phyloP scores from a whole-genome alignment of 2,329 filamentous ascomycete genomes.

The Colletotrichum phormii region DNA sequence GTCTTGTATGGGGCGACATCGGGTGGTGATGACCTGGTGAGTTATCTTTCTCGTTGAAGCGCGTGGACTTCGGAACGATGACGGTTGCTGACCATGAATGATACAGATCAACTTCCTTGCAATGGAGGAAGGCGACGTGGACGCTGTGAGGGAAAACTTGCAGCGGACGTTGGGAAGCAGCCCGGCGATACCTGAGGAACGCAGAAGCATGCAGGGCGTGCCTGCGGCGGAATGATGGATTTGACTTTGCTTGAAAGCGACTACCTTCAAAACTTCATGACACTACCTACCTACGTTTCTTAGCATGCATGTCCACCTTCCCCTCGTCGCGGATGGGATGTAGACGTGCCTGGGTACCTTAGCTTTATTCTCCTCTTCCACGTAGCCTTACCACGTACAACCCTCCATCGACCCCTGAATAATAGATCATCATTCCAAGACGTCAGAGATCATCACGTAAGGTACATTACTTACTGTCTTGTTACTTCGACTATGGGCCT shows the following conservation, averaged over 20 bases:
- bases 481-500: slow-evolving; percentile 24
- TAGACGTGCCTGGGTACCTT: neutral
- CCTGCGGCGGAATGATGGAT: slow-evolving; percentile 23
- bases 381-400: neutral
- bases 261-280: slow-evolving; percentile 31
- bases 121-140: slow-evolving; percentile 70
- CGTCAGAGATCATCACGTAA: neutral
- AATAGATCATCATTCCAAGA: neutral
- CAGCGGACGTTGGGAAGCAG: slow-evolving; percentile 59
- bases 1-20: slow-evolving; percentile 77
- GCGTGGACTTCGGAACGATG: neutral
- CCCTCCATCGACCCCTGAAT: neutral
- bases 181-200: slow-evolving; percentile 37
- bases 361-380: neutral
- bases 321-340: neutral
- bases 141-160: slow-evolving; percentile 69
- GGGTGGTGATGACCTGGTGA: slow-evolving; percentile 49
- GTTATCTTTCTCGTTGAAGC: neutral
- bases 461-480: neutral
- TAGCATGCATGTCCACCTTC: neutral
- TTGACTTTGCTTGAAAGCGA: slow-evolving; percentile 21
- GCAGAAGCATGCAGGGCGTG: slow-evolving; percentile 29
- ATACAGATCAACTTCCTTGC: slow-evolving; percentile 73
- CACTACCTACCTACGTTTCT: neutral
- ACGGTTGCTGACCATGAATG: slow-evolving; percentile 17